These are phyloP conservation scores for Aspergillus fischeri DNA, from an alignment of 2,329 filamentous ascomycete genomes.

Conservation along the genomic window DNA sequence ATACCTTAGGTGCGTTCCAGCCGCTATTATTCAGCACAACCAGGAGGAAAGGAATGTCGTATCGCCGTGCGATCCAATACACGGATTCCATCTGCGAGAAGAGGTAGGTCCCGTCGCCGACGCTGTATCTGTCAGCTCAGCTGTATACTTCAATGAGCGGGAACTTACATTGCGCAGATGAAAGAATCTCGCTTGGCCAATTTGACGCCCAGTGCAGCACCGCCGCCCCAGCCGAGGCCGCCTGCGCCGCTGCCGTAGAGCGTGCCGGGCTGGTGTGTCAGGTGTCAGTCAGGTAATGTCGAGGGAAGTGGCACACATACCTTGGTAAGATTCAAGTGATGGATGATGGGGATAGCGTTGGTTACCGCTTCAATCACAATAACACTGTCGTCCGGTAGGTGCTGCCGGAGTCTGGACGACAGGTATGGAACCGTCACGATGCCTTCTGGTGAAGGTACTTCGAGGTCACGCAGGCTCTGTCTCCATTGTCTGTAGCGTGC, in stretches of 20 bases:
- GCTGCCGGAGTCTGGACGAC: slow-evolving; percentile 49
- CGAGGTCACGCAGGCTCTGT: neutral
- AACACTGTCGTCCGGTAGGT: slow-evolving; percentile 60
- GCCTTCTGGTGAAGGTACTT: neutral
- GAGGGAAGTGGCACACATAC: neutral
- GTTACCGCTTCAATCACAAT: slow-evolving; percentile 69
- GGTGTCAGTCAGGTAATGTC: neutral
- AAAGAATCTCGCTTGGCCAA: slow-evolving; percentile 56
- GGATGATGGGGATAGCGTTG: slow-evolving; percentile 45
- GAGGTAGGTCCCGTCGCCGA: slow-evolving; percentile 63
- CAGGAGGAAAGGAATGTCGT: slow-evolving; percentile 60
- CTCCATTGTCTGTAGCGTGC: neutral
- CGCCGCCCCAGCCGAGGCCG: slow-evolving; percentile 74
- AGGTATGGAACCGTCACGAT: slow-evolving; percentile 51
- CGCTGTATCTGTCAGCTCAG: slow-evolving; percentile 19
- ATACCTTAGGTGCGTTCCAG: slow-evolving; percentile 53
- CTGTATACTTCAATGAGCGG: neutral
- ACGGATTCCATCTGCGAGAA: slow-evolving; percentile 61
- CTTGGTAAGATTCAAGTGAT: slow-evolving; percentile 58
- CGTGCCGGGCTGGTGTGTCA: slow-evolving; percentile 24
- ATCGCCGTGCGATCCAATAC: slow-evolving; percentile 63
- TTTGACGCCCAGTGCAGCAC: slow-evolving; percentile 69
- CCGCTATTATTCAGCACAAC: slow-evolving; percentile 66
- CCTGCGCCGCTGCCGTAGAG: slow-evolving; percentile 65
- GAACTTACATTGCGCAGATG: slow-evolving; percentile 49